phyloP scores from a whole-genome alignment of 108 stramenopile genomes.

The Pseudonitzschia multiseries region DNA sequence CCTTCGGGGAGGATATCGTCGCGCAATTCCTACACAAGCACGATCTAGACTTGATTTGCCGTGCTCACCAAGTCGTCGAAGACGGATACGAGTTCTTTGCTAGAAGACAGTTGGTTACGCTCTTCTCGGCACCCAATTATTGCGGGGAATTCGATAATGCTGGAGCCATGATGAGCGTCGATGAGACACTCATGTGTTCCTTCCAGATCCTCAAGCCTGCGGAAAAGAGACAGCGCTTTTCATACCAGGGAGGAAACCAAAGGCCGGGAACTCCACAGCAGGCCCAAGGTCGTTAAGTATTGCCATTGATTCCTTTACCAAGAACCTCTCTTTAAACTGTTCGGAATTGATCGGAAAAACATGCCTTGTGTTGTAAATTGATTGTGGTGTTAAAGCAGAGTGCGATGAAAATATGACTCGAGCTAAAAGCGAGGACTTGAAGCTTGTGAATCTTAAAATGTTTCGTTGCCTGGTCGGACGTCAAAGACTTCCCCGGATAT shows the following conservation, averaged over 20 bases:
- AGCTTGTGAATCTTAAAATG: not conserved
- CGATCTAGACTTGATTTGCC: slow-evolving; percentile 98
- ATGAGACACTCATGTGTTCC: slow-evolving; percentile 99
- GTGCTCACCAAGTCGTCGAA: slow-evolving; percentile 99
- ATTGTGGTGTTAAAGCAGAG: not conserved
- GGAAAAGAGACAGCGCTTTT: slow-evolving; percentile 96
- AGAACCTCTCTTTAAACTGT: not conserved
- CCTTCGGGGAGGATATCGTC: slow-evolving; percentile 99
- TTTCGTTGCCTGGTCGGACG: not conserved
- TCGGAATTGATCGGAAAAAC: not conserved
- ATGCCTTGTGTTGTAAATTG: not conserved
- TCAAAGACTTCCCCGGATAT: not conserved
- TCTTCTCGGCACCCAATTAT: slow-evolving; percentile 99
- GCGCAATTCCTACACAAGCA: slow-evolving; percentile 96
- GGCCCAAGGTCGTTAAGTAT: slow-evolving; percentile 12
- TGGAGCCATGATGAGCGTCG: slow-evolving; percentile 99
- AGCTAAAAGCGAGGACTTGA: not conserved
- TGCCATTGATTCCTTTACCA: not conserved
- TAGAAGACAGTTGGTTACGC: slow-evolving; percentile 95
- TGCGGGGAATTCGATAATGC: slow-evolving; percentile 99
- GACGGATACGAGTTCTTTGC: slow-evolving; percentile 99
- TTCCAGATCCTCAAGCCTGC: slow-evolving; percentile 99
- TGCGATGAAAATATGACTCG: not conserved
- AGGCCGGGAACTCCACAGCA: slow-evolving; percentile 25
- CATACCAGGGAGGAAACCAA: slow-evolving; percentile 75